A percentile compares a stretch with the other conserved stretches of the same genome.
These are phyloP conservation scores for Clausena lansium DNA, from an alignment of 345 rosid species.

Conservation along the genomic window DNA sequence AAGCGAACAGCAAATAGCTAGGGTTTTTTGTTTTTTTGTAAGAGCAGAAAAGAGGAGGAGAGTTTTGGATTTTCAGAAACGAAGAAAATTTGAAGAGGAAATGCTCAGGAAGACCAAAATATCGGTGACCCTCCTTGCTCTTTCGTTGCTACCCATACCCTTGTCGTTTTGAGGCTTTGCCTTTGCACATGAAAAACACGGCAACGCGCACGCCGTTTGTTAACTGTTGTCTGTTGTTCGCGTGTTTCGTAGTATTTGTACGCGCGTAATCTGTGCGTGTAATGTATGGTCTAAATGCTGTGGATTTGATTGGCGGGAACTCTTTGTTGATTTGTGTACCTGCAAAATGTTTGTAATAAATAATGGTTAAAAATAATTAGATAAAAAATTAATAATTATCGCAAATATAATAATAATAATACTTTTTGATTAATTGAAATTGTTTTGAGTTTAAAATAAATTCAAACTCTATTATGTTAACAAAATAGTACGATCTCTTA, in stretches of 20 bases:
- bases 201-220: slow-evolving; percentile 26
- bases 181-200: slow-evolving; percentile 26
- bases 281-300: neutral
- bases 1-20: neutral
- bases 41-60: slow-evolving; percentile 16
- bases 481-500: too few relatives aligned
- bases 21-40: neutral
- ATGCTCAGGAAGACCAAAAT: neutral
- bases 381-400: too few relatives aligned
- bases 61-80: slow-evolving; percentile 9
- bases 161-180: slow-evolving; percentile 29
- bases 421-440: too few relatives aligned
- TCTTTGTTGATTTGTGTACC: too few relatives aligned
- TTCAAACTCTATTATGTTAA: too few relatives aligned
- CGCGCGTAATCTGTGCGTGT: neutral
- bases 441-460: too few relatives aligned
- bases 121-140: neutral
- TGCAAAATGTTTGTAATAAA: too few relatives aligned
- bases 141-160: neutral
- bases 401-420: too few relatives aligned
- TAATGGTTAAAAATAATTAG: too few relatives aligned
- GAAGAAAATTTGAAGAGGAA: slow-evolving; percentile 15
- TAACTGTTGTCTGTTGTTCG: slow-evolving; percentile 31
- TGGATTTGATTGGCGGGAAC: neutral
- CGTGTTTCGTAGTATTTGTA: slow-evolving; percentile 10